These are phyloP conservation scores for Cystofilobasidium capitatum DNA, from an alignment of 768 basidiomycete species.

Conservation along the genomic window DNA sequence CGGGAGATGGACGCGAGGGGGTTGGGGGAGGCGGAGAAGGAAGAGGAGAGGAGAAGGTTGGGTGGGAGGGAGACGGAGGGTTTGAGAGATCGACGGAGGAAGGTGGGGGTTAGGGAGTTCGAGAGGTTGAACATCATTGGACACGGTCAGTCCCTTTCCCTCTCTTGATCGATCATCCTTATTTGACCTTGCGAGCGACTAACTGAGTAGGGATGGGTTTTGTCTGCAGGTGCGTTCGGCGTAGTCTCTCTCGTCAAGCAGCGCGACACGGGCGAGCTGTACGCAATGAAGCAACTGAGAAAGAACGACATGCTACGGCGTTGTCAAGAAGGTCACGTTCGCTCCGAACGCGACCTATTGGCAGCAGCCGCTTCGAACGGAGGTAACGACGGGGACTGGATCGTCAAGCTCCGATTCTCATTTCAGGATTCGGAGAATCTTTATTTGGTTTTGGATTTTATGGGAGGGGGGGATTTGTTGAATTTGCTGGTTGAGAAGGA, in stretches of 20 bases:
- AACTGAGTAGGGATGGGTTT: conserved; percentile 24
- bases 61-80: conserved; percentile 81
- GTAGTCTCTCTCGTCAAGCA: conserved; percentile 89
- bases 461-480: conserved; percentile 93
- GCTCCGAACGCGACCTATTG: conserved; percentile 45
- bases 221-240: conserved; percentile 70
- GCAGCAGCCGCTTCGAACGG: conserved; percentile 74
- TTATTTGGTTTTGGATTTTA: conserved; percentile 75
- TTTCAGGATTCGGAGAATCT: conserved; percentile 92
- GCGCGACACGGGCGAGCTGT: conserved; percentile 64
- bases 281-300: conserved; percentile 90
- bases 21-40: conserved; percentile 58
- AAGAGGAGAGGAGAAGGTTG: conserved; percentile 44
- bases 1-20: conserved; percentile 56
- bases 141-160: conserved; percentile 53
- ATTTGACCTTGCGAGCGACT: not conserved
- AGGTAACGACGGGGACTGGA: conserved; percentile 75
- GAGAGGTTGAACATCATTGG: conserved; percentile 86
- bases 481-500: conserved; percentile 89
- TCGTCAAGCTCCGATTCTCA: conserved; percentile 78
- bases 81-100: conserved; percentile 69
- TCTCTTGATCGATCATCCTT: not conserved
- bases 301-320: conserved; percentile 77
- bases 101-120: conserved; percentile 77
- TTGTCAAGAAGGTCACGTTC: conserved; percentile 64